These are phyloP conservation scores for Daldinia sp. DNA, from an alignment of 2,329 filamentous ascomycete species.

Conservation along the genomic window DNA sequence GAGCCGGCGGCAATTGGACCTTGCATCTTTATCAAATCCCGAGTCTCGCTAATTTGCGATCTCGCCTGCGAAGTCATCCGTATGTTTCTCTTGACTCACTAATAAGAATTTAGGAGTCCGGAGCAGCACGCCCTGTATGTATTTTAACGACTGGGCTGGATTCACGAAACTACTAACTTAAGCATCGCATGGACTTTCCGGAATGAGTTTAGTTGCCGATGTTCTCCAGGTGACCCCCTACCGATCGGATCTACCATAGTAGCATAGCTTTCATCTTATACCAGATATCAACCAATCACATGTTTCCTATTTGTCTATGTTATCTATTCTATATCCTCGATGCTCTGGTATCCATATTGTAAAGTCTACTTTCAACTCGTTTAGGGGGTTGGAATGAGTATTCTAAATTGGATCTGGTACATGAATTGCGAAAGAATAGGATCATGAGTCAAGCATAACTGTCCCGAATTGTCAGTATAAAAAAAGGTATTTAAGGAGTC, in stretches of 20 bases:
- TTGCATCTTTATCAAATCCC: constrained; percentile 6
- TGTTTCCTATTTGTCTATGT: constrained; percentile 30
- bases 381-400: constrained; percentile 8
- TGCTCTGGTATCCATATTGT: constrained; percentile 13
- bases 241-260: constrained; percentile 18
- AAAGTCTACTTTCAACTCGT: background rate
- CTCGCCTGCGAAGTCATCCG: background rate
- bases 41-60: constrained; percentile 8
- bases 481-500: background rate
- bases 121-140: constrained; percentile 3
- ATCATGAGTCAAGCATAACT: constrained; percentile 24
- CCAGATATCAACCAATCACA: constrained; percentile 32
- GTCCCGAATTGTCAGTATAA: constrained; percentile 19
- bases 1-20: background rate
- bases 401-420: background rate
- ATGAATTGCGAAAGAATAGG: background rate
- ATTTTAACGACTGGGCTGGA: background rate
- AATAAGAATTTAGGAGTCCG: background rate
- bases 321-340: constrained; percentile 1
- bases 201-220: constrained; percentile 25
- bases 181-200: constrained; percentile 47
- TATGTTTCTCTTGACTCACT: background rate
- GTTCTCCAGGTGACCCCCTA: constrained; percentile 25
- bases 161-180: background rate
- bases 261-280: constrained; percentile 8